Evolutionary conservation across 495 filamentous ascomycete genomes (phyloP).

Genomic region (Xylaria castorea): DNA sequence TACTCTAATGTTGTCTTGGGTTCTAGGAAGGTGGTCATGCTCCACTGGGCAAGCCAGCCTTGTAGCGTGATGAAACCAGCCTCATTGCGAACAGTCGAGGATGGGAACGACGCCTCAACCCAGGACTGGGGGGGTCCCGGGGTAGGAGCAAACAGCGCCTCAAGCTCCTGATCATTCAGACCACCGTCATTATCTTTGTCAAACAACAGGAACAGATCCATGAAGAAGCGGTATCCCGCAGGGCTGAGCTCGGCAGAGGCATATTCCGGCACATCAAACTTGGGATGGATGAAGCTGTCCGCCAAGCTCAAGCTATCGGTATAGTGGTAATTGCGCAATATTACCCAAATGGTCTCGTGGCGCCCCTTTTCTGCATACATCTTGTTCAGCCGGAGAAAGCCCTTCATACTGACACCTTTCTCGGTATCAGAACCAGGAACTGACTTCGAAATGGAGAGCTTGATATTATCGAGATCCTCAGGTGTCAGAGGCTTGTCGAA

Average conservation of each 20-base stretch:
- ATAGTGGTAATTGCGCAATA: conserved; percentile 94
- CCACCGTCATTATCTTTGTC: conserved; percentile 98
- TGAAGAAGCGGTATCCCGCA: conserved; percentile 94
- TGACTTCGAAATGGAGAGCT: conserved; percentile 75
- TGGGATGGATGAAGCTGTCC: conserved; percentile 89
- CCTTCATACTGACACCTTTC: conserved; percentile 77
- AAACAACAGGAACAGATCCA: conserved; percentile 91
- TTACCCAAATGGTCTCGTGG: conserved; percentile 98
- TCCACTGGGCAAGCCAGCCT: conserved; percentile 98
- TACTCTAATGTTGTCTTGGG: conserved; percentile 95
- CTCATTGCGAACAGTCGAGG: conserved; percentile 92
- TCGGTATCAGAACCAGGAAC: conserved; percentile 68
- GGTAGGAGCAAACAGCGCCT: conserved; percentile 88
- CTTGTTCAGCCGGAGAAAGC: conserved; percentile 90
- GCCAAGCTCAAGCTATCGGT: conserved; percentile 91
- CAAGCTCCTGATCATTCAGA: conserved; percentile 81
- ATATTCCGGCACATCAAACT: conserved; percentile 89
- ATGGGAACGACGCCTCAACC: conserved; percentile 86
- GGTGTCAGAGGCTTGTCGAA: conserved; percentile 83
- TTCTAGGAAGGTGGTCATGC: conserved; percentile 97
- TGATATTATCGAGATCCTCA: conserved; percentile 87
- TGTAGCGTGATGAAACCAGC: conserved; percentile 94
- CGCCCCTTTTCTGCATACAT: conserved; percentile 95
- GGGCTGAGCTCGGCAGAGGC: conserved; percentile 94
- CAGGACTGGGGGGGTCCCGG: conserved; percentile 87